phyloP scores from a whole-genome alignment of 495 filamentous ascomycete genomes.

The Penicillium silybi region DNA sequence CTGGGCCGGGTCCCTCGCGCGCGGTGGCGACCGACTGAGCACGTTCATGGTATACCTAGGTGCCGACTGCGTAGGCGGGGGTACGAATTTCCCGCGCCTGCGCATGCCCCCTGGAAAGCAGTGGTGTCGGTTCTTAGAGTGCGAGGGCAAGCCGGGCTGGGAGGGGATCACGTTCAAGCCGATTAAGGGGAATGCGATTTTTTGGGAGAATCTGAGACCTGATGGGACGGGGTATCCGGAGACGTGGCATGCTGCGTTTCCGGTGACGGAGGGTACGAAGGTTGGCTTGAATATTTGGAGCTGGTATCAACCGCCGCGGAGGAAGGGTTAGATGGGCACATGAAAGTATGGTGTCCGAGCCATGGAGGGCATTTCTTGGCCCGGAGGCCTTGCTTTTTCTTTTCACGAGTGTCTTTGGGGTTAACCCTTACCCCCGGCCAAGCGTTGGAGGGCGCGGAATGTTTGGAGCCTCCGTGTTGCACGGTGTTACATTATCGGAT shows the following conservation, averaged over 20 bases:
- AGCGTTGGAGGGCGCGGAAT: not conserved
- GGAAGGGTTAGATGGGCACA: conserved; percentile 4
- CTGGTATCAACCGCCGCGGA: conserved; percentile 41
- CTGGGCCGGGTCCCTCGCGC: conserved; percentile 44
- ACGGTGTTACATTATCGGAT: not conserved
- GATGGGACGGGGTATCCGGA: conserved; percentile 61
- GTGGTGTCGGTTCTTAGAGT: conserved; percentile 62
- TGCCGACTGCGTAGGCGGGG: conserved; percentile 56
- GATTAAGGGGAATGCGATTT: conserved; percentile 66
- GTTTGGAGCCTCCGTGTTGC: not conserved
- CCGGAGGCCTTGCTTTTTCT: too few relatives aligned
- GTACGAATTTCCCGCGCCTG: conserved; percentile 57
- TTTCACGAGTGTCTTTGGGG: not conserved
- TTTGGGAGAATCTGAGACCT: conserved; percentile 66
- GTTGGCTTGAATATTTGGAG: conserved; percentile 82
- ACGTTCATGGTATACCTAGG: conserved; percentile 64
- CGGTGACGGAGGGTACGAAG: conserved; percentile 64
- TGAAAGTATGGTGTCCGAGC: not conserved
- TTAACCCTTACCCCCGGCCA: conserved; percentile 2
- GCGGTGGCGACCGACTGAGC: conserved; percentile 44
- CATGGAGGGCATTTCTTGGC: not conserved
- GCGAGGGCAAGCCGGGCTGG: conserved; percentile 27
- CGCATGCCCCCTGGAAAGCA: conserved; percentile 31
- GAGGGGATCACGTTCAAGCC: conserved; percentile 64
- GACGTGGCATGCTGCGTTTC: conserved; percentile 67